Evolutionary conservation across 1,139 yeast species (phyloP).

Genomic region (Protomyces pachydermus): DNA sequence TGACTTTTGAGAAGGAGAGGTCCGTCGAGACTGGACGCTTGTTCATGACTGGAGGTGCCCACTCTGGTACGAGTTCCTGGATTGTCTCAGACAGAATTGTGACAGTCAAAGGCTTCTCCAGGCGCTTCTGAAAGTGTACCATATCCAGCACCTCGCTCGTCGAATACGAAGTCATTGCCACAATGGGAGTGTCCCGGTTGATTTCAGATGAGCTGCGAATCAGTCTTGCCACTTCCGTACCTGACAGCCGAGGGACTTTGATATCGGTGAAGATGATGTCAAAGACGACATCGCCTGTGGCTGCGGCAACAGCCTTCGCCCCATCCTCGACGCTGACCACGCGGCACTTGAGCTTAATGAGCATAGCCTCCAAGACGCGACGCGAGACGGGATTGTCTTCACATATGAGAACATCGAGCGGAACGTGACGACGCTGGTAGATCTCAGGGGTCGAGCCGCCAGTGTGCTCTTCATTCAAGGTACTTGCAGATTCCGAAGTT

Average conservation of each 20-base stretch:
- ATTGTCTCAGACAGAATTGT: slow-evolving; percentile 4
- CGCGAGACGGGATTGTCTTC: slow-evolving; percentile 83
- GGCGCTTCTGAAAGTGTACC: slow-evolving; percentile 11
- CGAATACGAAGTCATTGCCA: slow-evolving; percentile 64
- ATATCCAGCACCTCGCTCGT: slow-evolving; percentile 13
- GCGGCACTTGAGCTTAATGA: slow-evolving; percentile 71
- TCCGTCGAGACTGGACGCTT: neutral
- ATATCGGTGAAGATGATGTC: slow-evolving; percentile 78
- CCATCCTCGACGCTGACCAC: slow-evolving; percentile 77
- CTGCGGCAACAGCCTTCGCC: slow-evolving; percentile 74
- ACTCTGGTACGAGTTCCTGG: slow-evolving; percentile 5
- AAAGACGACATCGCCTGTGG: slow-evolving; percentile 77
- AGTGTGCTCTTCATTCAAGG: neutral
- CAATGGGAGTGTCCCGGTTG: slow-evolving; percentile 70
- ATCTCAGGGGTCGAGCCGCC: neutral
- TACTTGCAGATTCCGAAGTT: neutral
- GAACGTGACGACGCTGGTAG: slow-evolving; percentile 31
- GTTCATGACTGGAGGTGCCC: slow-evolving; percentile 3
- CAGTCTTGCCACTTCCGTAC: slow-evolving; percentile 71
- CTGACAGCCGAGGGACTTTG: slow-evolving; percentile 57
- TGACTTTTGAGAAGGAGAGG: neutral
- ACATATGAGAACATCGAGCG: slow-evolving; percentile 68
- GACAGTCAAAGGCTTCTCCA: slow-evolving; percentile 20
- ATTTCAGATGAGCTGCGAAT: slow-evolving; percentile 70
- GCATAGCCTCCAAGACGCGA: slow-evolving; percentile 58